Conservation (phyloP, 345 rosid genomes). For the Ceriops tagal region DNA sequence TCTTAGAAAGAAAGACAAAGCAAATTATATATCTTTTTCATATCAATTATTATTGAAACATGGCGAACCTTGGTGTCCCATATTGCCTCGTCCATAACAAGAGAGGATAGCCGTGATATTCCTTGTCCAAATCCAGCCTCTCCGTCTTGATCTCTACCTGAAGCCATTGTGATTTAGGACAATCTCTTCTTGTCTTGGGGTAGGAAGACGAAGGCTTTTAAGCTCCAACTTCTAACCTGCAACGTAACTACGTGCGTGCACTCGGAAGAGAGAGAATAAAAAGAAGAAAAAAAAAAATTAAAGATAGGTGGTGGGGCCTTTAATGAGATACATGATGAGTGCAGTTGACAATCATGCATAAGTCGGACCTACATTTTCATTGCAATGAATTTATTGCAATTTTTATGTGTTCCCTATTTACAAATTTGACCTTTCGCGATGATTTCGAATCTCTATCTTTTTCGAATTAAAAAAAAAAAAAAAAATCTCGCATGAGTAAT, state of each 20-base stretch:
- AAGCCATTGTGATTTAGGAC: background rate
- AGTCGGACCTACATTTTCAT: background rate
- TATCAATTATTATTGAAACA: too few species aligned
- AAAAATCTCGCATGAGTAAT: too few species aligned
- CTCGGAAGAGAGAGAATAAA: background rate
- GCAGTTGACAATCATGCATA: slow-evolving; percentile 18
- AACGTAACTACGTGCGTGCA: slow-evolving; percentile 48
- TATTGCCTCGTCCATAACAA: slow-evolving; percentile 40
- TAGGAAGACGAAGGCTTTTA: slow-evolving; percentile 22
- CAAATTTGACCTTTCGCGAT: background rate
- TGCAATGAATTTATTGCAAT: too few species aligned
- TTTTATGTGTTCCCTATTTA: background rate
- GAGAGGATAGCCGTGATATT: slow-evolving; percentile 50
- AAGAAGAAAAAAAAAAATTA: slow-evolving; percentile 1
- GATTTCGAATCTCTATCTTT: too few species aligned
- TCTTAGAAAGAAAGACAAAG: background rate
- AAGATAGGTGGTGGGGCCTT: slow-evolving; percentile 6
- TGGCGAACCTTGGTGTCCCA: slow-evolving; percentile 26
- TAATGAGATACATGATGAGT: background rate
- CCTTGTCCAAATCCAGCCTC: slow-evolving; percentile 49
- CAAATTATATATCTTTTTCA: background rate
- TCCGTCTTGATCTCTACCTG: slow-evolving; percentile 28
- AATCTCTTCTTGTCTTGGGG: slow-evolving; percentile 11
- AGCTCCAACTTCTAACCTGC: slow-evolving; percentile 74
- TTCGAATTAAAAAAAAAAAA: too few species aligned